These are phyloP conservation scores for Metschnikowia lochheadii DNA, from an alignment of 805 yeast species.

Conservation along the genomic window DNA sequence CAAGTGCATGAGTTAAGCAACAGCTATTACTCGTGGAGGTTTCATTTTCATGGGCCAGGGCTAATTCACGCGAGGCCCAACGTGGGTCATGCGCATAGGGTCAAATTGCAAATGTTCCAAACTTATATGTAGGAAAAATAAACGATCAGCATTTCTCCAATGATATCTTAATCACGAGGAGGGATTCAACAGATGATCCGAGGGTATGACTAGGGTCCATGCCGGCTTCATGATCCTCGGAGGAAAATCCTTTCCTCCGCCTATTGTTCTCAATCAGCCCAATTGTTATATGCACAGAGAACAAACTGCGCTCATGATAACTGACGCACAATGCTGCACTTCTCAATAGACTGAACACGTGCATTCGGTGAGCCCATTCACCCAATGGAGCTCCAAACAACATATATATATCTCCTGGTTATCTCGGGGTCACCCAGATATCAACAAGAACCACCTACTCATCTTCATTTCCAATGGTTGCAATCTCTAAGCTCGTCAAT, in stretches of 20 bases:
- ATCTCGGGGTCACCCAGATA: background rate
- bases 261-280: background rate
- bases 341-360: background rate
- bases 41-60: background rate
- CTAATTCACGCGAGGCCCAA: background rate
- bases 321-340: background rate
- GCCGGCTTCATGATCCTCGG: no score
- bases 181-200: no score
- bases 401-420: background rate
- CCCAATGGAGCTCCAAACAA: background rate
- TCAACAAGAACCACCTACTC: background rate
- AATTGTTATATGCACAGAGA: background rate
- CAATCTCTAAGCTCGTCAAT: slow-evolving; percentile 22
- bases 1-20: background rate
- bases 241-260: no score
- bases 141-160: background rate
- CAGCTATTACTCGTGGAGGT: background rate
- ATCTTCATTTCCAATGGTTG: slow-evolving; percentile 6
- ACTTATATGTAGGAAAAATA: background rate
- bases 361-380: background rate
- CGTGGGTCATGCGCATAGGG: background rate
- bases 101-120: background rate
- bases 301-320: background rate
- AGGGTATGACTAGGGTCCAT: no score
- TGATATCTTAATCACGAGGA: background rate